Conservation (phyloP, 2,329 filamentous ascomycete species). For the Penicillium sp. region DNA sequence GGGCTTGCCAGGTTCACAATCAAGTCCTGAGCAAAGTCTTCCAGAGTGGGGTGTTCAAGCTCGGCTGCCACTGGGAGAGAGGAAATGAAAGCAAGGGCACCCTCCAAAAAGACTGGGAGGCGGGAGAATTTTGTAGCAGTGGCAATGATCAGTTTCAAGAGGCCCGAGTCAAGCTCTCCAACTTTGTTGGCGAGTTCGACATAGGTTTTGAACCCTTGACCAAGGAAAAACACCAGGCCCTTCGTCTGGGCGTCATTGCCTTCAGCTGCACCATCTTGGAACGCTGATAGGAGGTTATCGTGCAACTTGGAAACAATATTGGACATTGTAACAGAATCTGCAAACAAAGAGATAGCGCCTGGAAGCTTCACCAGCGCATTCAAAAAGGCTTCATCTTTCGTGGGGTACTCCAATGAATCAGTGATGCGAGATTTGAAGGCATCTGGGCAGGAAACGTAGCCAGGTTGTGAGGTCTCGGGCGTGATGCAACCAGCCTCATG, state of each 20-base stretch:
- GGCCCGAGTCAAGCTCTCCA: constrained; percentile 55
- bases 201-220: constrained; percentile 71
- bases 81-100: constrained; percentile 52
- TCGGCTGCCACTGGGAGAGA: constrained; percentile 24
- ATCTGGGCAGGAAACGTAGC: constrained; percentile 40
- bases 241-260: constrained; percentile 49
- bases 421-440: constrained; percentile 70
- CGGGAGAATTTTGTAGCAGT: constrained; percentile 65
- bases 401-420: constrained; percentile 58
- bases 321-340: constrained; percentile 62
- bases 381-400: constrained; percentile 64
- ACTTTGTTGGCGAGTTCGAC: constrained; percentile 61
- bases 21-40: constrained; percentile 62
- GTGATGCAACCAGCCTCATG: constrained; percentile 50
- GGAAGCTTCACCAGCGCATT: constrained; percentile 65
- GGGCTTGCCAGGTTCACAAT: constrained; percentile 71
- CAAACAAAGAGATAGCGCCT: constrained; percentile 54
- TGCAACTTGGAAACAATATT: constrained; percentile 65
- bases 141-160: constrained; percentile 65
- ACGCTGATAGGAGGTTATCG: constrained; percentile 62
- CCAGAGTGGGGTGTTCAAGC: constrained; percentile 55
- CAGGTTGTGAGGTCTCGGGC: constrained; percentile 39
- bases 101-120: constrained; percentile 64
- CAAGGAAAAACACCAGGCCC: constrained; percentile 59
- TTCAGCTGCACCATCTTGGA: constrained; percentile 60